Evolutionary conservation across 2,329 filamentous ascomycete genomes (phyloP), one percentile per base, ranked within the genome.

Genomic region (Tolypocladium endophyticum): DNA sequence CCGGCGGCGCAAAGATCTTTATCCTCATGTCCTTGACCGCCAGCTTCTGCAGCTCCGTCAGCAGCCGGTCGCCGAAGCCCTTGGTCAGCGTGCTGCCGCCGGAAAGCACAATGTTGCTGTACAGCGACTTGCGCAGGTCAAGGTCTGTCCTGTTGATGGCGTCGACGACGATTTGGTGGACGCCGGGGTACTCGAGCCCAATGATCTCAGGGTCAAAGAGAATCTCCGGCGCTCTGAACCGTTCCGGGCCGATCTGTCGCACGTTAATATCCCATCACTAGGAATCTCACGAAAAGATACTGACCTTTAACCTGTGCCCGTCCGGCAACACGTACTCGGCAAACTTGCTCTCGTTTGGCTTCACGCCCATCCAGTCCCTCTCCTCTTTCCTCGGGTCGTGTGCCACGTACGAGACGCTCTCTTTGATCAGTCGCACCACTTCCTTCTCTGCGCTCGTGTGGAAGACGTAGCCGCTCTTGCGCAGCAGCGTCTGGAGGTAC

Each of bases 11-110:
- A 78, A 96, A 96, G 71, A 99, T 99, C 81, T 97, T 96, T 79
- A 99, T 97, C 70, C 92, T 87, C 93, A 97, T 99, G 73, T 99
- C 94, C 81, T 97, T 97, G 67, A 97, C 92, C 14, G 94, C 94
- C 68, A 97, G 79, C 72, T 88, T 83, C 77, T 97, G 94, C 65
- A 97, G 88, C 77, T 99, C 94, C 66, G 90, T 87, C 71, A 99
- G 80, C 67, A 99, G 78, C 57, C 94, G 85, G 75, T 97, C 94
- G 60, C 93, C 93, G 71, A 99, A 99, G 53, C 94, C 94, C 78
- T 94, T 97, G 67, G 92, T 97, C 71, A 99, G 80, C 33, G 94
- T 99, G 70, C 92, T 96, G 58, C 94, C 94, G 63, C 94, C 94
- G 0, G 93, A 97, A 47, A 99, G 84, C 62, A 99, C 93, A 71